Evolutionary conservation across 441 rosid species (phyloP), one percentile per base, ranked within the genome.

Genomic region (Populus hybrid): DNA sequence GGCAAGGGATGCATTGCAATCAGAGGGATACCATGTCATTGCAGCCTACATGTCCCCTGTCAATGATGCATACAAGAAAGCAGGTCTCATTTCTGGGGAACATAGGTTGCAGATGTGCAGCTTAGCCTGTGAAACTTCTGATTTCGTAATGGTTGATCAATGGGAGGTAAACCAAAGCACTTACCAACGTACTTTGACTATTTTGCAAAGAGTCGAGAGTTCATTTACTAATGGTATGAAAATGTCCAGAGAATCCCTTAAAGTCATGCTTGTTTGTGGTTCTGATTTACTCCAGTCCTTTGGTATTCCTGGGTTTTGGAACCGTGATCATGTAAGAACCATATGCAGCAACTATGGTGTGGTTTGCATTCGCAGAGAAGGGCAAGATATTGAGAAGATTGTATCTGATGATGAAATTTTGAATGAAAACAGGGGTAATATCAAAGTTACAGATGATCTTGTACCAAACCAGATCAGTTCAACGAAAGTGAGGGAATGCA

Each of bases 1-100:
- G 81, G 98, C 97, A 0, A 91, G 92, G 82, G 97, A 93, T 84
- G 93, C 92, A 20, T 78, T 96, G 78, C 89, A 75, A 50, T 88
- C 82, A 8, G 83, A 87, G 75, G 96, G 94, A 26, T 91, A 81
- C 83, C 85, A 73, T 86, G 98, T 94, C 81, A 86, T 95, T 84
- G 98, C 95, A 67, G 98, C 92, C 79, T 96, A 94, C 59, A 87
- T 96, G 95, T 96, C 98, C 28, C 97, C 98, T 68, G 98, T 87
- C 32, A 91, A 87, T 83, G 94, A 96, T 84, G 94, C 92, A 14
- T 96, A 93, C 88, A 84, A 89, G 78, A 97, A 97, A 80, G 78
- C 76, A 90, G 93, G 91, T n/a, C 97, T 96, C 42, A 66, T 88
- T 75, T 83, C 95, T 36, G 93, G 92, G 70, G 88, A 86, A 46